phyloP scores from a whole-genome alignment of 2,329 filamentous ascomycete genomes.

The Sporothrix pseudoabietina region DNA sequence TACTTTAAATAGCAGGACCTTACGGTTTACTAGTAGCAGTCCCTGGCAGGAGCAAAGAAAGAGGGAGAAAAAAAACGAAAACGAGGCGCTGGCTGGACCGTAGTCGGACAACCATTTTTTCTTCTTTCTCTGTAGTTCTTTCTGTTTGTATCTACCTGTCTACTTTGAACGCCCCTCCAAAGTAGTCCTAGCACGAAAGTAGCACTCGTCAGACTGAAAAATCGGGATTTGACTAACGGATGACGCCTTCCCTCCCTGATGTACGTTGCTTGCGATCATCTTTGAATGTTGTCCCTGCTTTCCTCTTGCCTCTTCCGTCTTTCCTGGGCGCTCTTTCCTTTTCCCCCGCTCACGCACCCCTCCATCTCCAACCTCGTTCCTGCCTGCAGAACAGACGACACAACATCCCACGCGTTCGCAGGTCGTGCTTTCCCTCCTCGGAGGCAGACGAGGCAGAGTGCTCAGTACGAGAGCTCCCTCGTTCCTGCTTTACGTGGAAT shows the following conservation, averaged over 20 bases:
- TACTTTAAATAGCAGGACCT: slow-evolving; percentile 25
- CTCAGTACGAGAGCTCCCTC: not conserved
- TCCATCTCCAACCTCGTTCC: slow-evolving; percentile 13
- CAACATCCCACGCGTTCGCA: slow-evolving; percentile 12
- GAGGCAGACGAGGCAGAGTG: too few species aligned
- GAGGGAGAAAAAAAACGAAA: slow-evolving; percentile 17
- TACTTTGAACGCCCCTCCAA: not conserved
- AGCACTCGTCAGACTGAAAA: not conserved
- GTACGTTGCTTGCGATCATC: not conserved
- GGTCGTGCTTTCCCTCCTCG: not conserved
- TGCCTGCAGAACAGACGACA: not conserved
- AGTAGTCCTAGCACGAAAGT: slow-evolving; percentile 12
- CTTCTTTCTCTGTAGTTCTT: slow-evolving; percentile 7
- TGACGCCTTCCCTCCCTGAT: slow-evolving; percentile 33
- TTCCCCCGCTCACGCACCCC: not conserved
- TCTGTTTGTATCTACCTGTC: not conserved
- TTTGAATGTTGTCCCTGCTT: not conserved
- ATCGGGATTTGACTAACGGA: slow-evolving; percentile 33
- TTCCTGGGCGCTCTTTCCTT: not conserved
- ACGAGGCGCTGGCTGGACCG: slow-evolving; percentile 12
- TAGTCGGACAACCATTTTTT: not conserved
- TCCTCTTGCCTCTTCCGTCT: slow-evolving; percentile 2
- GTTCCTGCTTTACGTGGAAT: not conserved
- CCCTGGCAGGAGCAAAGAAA: slow-evolving; percentile 4
- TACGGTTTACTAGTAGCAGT: not conserved